Base-by-base conservation (phyloP, 352 stramenopile genomes). In the Saprolegnia parasitica region DNA sequence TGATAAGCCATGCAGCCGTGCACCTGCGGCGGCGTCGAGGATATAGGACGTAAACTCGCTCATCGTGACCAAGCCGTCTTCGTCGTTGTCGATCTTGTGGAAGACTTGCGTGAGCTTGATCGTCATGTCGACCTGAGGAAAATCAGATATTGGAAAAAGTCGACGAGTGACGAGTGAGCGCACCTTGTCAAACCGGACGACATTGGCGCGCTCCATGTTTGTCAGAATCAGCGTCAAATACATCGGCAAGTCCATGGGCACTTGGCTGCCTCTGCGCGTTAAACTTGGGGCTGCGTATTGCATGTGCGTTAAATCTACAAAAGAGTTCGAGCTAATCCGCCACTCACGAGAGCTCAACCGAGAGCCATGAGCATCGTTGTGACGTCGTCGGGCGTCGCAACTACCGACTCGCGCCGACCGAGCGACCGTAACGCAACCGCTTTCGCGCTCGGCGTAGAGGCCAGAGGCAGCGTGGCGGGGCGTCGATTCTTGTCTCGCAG, bases 11-110 rank as follows among this genome's bases (percentile, higher is more conserved):
- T 35, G 29, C 5, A 6, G 29, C 29, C 29, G 29, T 35, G 29
- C 2, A 58, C 55, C 58, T 5, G 37, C 35, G 21, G 50, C 50
- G 18, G 45, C 20, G 10, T 67, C 58, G 13, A 67, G 42, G 6
- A 67, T 42, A 21, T 55, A 67, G 20, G 40, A 54, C 29, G 58
- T 55, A 50, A 67, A 67, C 58, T 67, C 58, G 32, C 35, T 55
- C 58, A 40, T 55, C 5, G 58, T 67, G 21, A 67, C 35, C 11
- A 54, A 23, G 15, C 58, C 58, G 37, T 67, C 58, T 67, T 67
- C 40, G 39, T 67, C 58, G 58, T 67, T 40, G 37, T 67, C 58
- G 58, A 67, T 67, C n/a, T 67, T 55, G 58, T 56, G 40, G 40
- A 67, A 67, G 13, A 67, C 35, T 1, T 42, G 58, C 35, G 21